Conservation (phyloP, 2,329 filamentous ascomycete species). For the Berkeleyomyces basicola region DNA sequence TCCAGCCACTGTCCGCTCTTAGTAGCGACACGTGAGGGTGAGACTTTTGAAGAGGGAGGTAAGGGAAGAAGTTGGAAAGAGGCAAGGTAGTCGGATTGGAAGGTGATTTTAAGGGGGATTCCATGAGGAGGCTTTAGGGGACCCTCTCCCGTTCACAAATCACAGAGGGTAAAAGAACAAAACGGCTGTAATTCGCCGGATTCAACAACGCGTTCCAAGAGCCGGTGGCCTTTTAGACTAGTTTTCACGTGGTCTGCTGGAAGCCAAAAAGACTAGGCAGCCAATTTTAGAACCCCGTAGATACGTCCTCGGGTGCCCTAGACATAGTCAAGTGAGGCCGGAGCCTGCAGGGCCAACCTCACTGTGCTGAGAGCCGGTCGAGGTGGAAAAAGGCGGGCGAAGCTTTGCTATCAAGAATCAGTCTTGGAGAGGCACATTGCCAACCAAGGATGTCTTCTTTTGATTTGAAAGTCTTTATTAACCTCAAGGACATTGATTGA, state of each 20-base stretch:
- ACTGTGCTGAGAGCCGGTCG: no score
- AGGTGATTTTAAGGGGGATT: not conserved
- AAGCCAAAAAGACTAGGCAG: not conserved
- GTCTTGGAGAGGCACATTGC: no score
- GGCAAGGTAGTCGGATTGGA: not conserved
- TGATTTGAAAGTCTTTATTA: no score
- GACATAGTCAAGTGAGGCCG: no score
- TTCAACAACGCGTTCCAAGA: not conserved
- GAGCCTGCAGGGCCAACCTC: no score
- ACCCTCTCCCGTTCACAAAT: not conserved
- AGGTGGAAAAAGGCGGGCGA: no score
- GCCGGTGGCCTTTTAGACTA: not conserved
- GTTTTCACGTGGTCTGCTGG: not conserved
- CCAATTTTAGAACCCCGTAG: not conserved
- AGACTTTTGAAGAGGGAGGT: not conserved
- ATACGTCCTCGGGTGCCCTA: not conserved
- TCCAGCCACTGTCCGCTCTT: not conserved
- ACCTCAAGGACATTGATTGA: no score
- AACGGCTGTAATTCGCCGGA: not conserved
- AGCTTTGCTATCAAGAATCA: no score
- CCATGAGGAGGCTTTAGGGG: not conserved
- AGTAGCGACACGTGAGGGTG: not conserved
- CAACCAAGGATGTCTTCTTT: no score
- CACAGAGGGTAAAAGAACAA: not conserved
- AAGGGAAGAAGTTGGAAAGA: not conserved